Percentiles rank a stretch among this genome's conserved stretches.
phyloP scores from a whole-genome alignment of 2,329 filamentous ascomycete species.

The Pyrenochaeta sp. region DNA sequence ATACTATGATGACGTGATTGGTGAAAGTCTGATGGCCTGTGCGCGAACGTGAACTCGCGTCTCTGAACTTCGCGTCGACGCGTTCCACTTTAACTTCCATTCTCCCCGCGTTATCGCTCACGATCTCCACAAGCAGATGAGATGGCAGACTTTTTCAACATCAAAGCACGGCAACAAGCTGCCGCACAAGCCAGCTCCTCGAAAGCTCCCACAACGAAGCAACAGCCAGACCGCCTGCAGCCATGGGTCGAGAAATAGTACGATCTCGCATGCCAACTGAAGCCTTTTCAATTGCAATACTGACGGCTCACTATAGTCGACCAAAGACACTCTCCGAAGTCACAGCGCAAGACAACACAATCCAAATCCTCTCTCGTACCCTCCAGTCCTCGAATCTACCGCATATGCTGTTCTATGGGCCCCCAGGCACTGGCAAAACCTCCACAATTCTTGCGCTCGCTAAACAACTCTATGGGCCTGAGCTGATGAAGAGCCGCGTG shows the following conservation, averaged over 20 bases:
- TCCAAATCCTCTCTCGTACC: slow-evolving; percentile 89
- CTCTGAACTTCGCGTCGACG: slow-evolving; percentile 32
- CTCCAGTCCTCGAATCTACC: slow-evolving; percentile 97
- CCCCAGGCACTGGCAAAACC: slow-evolving; percentile 96
- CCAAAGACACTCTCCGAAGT: slow-evolving; percentile 95
- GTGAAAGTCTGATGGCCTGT: slow-evolving; percentile 21
- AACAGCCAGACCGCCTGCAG: slow-evolving; percentile 73
- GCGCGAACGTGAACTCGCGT: slow-evolving; percentile 44
- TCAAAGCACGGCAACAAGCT: slow-evolving; percentile 81
- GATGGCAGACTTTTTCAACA: slow-evolving; percentile 95
- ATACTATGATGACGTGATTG: slow-evolving; percentile 22
- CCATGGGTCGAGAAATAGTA: slow-evolving; percentile 99
- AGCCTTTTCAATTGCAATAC: slow-evolving; percentile 3
- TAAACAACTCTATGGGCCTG: slow-evolving; percentile 96
- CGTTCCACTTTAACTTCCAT: slow-evolving; percentile 39
- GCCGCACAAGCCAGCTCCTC: slow-evolving; percentile 75
- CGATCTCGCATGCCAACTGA: slow-evolving; percentile 11
- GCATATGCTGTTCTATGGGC: slow-evolving; percentile 99
- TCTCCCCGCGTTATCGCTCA: slow-evolving; percentile 14
- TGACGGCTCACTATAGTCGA: slow-evolving; percentile 65
- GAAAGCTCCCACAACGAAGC: slow-evolving; percentile 70
- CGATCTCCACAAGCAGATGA: slow-evolving; percentile 10
- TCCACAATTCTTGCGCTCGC: slow-evolving; percentile 96
- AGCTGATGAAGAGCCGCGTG: slow-evolving; percentile 91
- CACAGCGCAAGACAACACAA: slow-evolving; percentile 95